phyloP scores from a whole-genome alignment of 2,329 filamentous ascomycete genomes.

The Fusarium chlamydosporum region DNA sequence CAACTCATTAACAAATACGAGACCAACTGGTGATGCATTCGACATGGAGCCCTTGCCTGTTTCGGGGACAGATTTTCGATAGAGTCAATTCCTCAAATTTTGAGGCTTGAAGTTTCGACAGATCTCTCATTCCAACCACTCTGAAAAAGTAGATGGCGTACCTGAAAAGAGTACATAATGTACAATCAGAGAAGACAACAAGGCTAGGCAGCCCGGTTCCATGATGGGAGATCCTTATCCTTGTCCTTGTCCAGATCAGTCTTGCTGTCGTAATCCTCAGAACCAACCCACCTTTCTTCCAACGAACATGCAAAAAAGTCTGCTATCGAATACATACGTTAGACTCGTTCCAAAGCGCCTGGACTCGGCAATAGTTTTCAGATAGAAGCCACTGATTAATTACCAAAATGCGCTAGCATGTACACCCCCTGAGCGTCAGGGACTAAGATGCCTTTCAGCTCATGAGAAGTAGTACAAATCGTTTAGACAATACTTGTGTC shows the following conservation, averaged over 20 bases:
- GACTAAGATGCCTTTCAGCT: constrained; percentile 1
- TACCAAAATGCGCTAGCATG: constrained; percentile 27
- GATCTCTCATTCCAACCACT: constrained; percentile 44
- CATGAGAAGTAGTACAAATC: constrained; percentile 21
- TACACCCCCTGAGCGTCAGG: constrained; percentile 25
- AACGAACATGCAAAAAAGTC: constrained; percentile 13
- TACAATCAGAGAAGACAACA: constrained; percentile 24
- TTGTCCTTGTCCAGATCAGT: constrained; percentile 27
- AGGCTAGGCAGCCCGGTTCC: constrained; percentile 25
- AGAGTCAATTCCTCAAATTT: constrained; percentile 7
- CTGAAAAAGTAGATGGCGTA: constrained; percentile 31
- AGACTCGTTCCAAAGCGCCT: constrained; percentile 23
- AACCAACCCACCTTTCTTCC: constrained; percentile 7
- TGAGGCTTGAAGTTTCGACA: constrained; percentile 31
- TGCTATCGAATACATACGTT: constrained; percentile 11
- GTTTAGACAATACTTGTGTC: constrained; percentile 16
- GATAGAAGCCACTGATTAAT: constrained; percentile 23
- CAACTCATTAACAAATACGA: constrained; percentile 38
- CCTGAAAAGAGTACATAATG: constrained; percentile 17
- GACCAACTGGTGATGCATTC: constrained; percentile 36
- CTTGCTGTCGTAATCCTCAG: constrained; percentile 24
- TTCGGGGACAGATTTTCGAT: constrained; percentile 25
- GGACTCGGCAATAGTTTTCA: constrained; percentile 34
- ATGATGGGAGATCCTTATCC: constrained; percentile 9
- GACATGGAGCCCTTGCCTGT: constrained; percentile 36